Percentiles rank a stretch among this genome's conserved stretches.
Evolutionary conservation across 139 green algal genomes (phyloP).

Genomic region (Chlorella sp.): DNA sequence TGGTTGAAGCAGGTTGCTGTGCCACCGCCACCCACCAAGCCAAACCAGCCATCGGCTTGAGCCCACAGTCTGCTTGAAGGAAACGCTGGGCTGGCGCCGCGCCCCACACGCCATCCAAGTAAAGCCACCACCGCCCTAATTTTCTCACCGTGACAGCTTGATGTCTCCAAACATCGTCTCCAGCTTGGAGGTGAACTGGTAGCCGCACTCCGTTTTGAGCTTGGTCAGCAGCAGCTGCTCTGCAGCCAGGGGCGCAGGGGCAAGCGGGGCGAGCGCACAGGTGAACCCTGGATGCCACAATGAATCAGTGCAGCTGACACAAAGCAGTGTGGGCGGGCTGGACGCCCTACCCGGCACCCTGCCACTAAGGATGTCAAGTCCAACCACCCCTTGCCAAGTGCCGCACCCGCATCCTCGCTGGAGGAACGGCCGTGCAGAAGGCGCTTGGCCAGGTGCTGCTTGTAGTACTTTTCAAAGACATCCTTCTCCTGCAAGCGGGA

Average conservation of each 20-base stretch:
- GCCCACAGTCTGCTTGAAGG: no score
- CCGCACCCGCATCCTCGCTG: constrained; percentile 40
- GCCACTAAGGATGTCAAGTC: no score
- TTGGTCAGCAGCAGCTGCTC: constrained; percentile 96
- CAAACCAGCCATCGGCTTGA: no score
- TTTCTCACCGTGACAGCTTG: constrained; percentile 70
- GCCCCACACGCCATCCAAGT: neutral
- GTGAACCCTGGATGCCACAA: no score
- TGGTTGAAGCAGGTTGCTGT: no score
- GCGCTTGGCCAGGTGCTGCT: constrained; percentile 96
- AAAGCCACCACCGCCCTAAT: neutral
- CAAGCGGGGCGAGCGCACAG: neutral
- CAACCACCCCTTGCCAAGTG: no score
- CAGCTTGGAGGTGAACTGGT: constrained; percentile 98
- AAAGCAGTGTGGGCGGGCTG: no score
- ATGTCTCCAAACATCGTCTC: constrained; percentile 99
- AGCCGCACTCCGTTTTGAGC: constrained; percentile 98
- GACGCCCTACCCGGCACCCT: no score
- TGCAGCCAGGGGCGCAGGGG: constrained; percentile 31
- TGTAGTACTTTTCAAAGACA: constrained; percentile 99
- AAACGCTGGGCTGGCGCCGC: no score
- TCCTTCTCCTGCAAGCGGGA: constrained; percentile 92
- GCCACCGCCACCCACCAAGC: no score
- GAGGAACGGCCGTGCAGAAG: constrained; percentile 78
- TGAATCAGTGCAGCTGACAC: no score